These are phyloP conservation scores for Gyrodon lividus DNA, from an alignment of 768 basidiomycete genomes.

Conservation along the genomic window DNA sequence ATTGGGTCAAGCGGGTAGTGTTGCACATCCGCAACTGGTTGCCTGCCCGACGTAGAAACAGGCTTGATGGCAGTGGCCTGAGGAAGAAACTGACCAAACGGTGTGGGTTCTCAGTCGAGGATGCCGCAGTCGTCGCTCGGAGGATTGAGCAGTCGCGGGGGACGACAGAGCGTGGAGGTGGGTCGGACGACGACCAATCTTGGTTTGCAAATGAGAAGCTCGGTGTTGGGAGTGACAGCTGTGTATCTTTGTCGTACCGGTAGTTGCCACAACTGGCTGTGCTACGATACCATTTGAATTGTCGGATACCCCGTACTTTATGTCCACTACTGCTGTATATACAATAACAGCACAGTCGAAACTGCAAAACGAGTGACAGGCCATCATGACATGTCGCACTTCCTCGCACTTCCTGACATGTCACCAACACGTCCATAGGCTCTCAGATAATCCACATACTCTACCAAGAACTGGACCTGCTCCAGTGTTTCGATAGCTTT, in stretches of 20 bases:
- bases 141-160: constrained; percentile 18
- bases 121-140: constrained; percentile 17
- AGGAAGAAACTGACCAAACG: constrained; percentile 22
- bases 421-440: constrained; percentile 3
- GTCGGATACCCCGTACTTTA: too few species aligned
- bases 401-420: neutral
- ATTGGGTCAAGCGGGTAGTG: constrained; percentile 25
- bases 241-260: neutral
- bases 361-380: neutral
- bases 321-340: neutral
- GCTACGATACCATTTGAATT: neutral
- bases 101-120: constrained; percentile 22
- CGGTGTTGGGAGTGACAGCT: constrained; percentile 6
- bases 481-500: constrained; percentile 96
- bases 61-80: constrained; percentile 11
- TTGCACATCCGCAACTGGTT: constrained; percentile 27
- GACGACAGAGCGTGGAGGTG: neutral
- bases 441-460: constrained; percentile 67
- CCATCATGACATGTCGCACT: neutral
- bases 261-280: neutral
- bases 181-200: constrained; percentile 11
- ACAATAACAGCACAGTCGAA: neutral
- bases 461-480: constrained; percentile 81
- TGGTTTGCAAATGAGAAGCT: constrained; percentile 21
- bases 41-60: constrained; percentile 13